A percentile compares a stretch with the other conserved stretches of the same genome.
Conservation (phyloP, 305 asterid species). For the Fraxinus dipetala region DNA sequence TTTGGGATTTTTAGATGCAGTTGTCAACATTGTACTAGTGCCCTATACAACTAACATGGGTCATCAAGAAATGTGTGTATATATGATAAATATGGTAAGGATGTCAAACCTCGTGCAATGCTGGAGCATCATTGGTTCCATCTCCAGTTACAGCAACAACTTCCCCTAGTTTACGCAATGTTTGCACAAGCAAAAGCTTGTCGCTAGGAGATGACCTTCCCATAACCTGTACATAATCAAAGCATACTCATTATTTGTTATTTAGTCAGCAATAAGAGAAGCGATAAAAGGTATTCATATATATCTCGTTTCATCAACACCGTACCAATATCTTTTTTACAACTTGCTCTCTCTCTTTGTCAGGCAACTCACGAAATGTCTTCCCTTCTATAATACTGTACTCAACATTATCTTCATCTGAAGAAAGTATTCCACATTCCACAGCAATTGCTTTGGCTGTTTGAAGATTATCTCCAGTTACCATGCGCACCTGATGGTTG, state of each 20-base stretch:
- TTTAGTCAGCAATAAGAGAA: background rate
- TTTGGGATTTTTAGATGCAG: background rate
- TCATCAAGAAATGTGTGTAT: background rate
- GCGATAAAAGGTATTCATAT: background rate
- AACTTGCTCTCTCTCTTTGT: constrained; percentile 63
- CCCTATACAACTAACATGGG: background rate
- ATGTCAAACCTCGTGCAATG: constrained; percentile 81
- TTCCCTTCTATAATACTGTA: constrained; percentile 83
- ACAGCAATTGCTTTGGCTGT: constrained; percentile 95
- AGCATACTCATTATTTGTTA: constrained; percentile 15
- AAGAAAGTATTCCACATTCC: constrained; percentile 86
- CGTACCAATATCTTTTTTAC: constrained; percentile 70
- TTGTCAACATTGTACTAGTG: background rate
- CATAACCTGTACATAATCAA: constrained; percentile 64
- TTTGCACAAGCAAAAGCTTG: constrained; percentile 90
- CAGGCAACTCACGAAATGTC: constrained; percentile 78
- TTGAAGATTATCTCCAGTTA: constrained; percentile 93
- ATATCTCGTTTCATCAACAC: background rate
- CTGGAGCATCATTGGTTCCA: constrained; percentile 98
- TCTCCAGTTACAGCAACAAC: constrained; percentile 97
- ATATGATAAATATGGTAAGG: constrained; percentile 13
- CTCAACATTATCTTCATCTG: constrained; percentile 60
- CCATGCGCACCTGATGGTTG: constrained; percentile 85
- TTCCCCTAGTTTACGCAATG: constrained; percentile 86
- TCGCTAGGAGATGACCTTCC: constrained; percentile 95